These are phyloP conservation scores for Plasmodium vinckei DNA, from an alignment of 169 alveolate genomes.

Conservation along the genomic window DNA sequence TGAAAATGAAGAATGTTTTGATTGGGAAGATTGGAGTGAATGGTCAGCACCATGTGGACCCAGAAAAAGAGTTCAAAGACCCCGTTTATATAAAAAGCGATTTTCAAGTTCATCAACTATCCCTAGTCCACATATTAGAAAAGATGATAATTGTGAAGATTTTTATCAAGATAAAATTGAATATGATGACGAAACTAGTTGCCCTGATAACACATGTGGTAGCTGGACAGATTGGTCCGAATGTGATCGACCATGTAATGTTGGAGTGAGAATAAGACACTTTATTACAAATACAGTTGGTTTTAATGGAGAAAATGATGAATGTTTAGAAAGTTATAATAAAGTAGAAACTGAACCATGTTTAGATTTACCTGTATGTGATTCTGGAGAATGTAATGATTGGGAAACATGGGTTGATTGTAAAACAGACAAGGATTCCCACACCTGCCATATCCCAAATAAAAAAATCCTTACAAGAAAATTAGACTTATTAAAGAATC, in stretches of 20 bases:
- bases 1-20: constrained; percentile 68
- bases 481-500: constrained; percentile 22
- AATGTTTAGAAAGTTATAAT: constrained; percentile 47
- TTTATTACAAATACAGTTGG: constrained; percentile 29
- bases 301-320: constrained; percentile 26
- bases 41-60: constrained; percentile 72
- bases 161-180: constrained; percentile 39
- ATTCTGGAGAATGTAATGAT: constrained; percentile 46
- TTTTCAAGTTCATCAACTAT: background rate
- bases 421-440: constrained; percentile 8
- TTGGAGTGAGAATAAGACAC: constrained; percentile 47
- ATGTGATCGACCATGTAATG: constrained; percentile 62
- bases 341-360: constrained; percentile 53
- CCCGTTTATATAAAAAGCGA: background rate
- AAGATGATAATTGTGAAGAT: constrained; percentile 17
- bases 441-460: constrained; percentile 32
- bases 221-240: constrained; percentile 72
- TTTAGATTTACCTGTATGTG: constrained; percentile 39
- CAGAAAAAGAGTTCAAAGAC: constrained; percentile 65
- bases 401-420: constrained; percentile 72
- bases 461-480: constrained; percentile 59
- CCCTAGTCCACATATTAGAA: background rate
- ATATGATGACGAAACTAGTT: constrained; percentile 39
- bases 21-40: constrained; percentile 67
- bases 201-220: constrained; percentile 50